phyloP scores from a whole-genome alignment of 192 early-diverging fungal species.

The Pilobolus umbonatus region DNA sequence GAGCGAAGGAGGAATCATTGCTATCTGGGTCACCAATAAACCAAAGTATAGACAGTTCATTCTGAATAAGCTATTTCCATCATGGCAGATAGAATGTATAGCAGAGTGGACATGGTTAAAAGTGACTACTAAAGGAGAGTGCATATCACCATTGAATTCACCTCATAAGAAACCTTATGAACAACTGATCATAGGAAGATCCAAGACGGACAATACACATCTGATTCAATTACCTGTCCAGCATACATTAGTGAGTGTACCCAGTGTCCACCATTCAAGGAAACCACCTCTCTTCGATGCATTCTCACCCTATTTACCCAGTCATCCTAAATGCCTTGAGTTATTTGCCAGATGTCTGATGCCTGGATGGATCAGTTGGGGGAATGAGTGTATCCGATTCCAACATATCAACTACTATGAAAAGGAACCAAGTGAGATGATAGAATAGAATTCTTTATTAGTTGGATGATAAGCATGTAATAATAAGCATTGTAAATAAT shows the following conservation, averaged over 20 bases:
- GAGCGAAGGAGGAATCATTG: conserved; percentile 34
- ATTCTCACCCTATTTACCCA: conserved; percentile 20
- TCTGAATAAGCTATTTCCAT: conserved; percentile 57
- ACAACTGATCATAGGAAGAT: conserved; percentile 47
- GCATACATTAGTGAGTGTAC: conserved; percentile 47
- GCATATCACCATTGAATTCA: conserved; percentile 37
- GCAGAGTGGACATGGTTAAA: conserved; percentile 68
- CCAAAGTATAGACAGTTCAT: conserved; percentile 57
- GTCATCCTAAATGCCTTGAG: conserved; percentile 45
- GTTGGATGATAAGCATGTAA: too few species aligned
- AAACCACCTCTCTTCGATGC: conserved; percentile 52
- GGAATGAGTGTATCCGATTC: conserved; percentile 64
- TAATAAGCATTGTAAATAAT: too few species aligned
- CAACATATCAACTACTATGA: conserved; percentile 38
- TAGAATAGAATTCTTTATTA: too few species aligned
- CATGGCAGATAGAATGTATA: conserved; percentile 52
- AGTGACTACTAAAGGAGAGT: conserved; percentile 39
- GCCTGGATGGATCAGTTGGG: conserved; percentile 59
- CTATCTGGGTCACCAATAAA: conserved; percentile 72
- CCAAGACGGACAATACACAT: neutral
- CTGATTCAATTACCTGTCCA: neutral
- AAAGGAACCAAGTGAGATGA: neutral
- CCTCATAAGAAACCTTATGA: conserved; percentile 65
- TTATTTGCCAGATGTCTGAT: conserved; percentile 61
- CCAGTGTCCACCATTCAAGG: conserved; percentile 50